phyloP scores from a whole-genome alignment of 305 asterid genomes.

The Solanum hybrid region DNA sequence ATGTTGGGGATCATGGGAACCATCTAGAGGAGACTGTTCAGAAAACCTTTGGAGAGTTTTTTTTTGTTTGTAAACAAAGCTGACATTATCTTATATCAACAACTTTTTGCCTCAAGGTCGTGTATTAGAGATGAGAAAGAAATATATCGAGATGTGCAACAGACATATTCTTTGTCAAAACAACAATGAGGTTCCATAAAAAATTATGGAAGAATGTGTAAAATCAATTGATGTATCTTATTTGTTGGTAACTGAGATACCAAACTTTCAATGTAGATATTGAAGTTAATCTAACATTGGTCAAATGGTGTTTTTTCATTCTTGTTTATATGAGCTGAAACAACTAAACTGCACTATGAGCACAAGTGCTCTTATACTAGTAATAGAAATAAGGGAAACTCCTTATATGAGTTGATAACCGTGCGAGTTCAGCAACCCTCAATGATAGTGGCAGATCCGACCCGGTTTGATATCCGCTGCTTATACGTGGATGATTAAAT shows the following conservation, averaged over 20 bases:
- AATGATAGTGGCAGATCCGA: background rate
- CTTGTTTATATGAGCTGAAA: background rate
- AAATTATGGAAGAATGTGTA: background rate
- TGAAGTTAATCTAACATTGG: background rate
- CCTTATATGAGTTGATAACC: background rate
- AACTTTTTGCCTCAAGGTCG: background rate
- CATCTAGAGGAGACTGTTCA: background rate
- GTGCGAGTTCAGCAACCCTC: background rate
- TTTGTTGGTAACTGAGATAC: background rate
- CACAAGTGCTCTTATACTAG: background rate
- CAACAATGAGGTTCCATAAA: background rate
- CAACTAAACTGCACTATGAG: background rate
- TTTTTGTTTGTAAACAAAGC: background rate
- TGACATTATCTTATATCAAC: background rate
- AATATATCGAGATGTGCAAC: background rate
- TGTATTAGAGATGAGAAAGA: background rate
- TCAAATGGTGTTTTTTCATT: background rate
- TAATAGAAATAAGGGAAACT: background rate
- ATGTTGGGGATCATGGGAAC: background rate
- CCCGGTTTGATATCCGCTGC: background rate
- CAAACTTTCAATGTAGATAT: background rate
- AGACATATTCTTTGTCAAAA: background rate
- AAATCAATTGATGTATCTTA: background rate
- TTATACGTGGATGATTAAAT: background rate
- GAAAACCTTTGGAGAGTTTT: background rate